Conservation (phyloP, 2,329 filamentous ascomycete genomes). For the Aspergillus ochraceus region DNA sequence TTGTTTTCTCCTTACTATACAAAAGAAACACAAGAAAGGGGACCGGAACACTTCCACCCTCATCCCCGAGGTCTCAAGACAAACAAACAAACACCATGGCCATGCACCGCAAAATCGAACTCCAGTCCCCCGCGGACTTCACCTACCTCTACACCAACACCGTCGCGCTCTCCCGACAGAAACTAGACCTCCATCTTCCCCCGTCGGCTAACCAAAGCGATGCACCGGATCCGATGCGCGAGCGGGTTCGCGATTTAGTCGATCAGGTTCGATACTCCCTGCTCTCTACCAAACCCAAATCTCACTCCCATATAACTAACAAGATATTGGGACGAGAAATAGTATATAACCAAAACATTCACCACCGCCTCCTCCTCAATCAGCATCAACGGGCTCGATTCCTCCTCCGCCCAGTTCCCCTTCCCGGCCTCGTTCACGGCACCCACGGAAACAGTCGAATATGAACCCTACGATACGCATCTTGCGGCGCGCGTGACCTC, state of each 20-base stretch:
- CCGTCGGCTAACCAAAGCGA: constrained; percentile 42
- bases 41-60: too few relatives aligned
- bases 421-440: constrained; percentile 36
- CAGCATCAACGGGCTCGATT: constrained; percentile 50
- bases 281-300: not conserved
- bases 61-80: too few relatives aligned
- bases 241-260: constrained; percentile 43
- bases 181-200: constrained; percentile 51
- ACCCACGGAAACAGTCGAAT: constrained; percentile 46
- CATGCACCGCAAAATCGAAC: constrained; percentile 50
- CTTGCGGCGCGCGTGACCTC: constrained; percentile 45
- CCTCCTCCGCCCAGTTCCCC: constrained; percentile 30
- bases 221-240: constrained; percentile 43
- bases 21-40: too few relatives aligned
- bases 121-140: constrained; percentile 52
- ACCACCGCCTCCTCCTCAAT: constrained; percentile 45
- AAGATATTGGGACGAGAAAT: not conserved
- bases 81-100: not conserved
- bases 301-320: constrained; percentile 1
- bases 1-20: too few relatives aligned
- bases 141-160: constrained; percentile 51
- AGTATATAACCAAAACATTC: constrained; percentile 49
- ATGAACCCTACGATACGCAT: constrained; percentile 46
- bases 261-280: constrained; percentile 33
- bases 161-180: constrained; percentile 44